Conservation (phyloP, 371 early-diverging fungal species). For the Ordospora pajunii region DNA sequence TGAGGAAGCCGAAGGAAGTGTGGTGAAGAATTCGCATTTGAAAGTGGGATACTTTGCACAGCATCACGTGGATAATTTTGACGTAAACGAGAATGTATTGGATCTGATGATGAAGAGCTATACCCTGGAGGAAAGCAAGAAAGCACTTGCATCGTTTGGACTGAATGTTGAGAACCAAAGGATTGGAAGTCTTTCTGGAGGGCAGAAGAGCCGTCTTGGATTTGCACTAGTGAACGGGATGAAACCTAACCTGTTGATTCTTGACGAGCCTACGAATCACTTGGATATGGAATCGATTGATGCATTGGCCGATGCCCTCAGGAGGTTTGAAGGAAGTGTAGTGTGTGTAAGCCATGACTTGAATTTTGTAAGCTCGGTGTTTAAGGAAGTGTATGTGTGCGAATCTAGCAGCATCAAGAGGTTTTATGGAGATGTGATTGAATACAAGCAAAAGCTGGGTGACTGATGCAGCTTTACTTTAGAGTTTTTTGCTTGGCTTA, state of each 20-base stretch:
- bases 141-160: constrained; percentile 80
- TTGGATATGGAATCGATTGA: constrained; percentile 85
- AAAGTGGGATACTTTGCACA: constrained; percentile 78
- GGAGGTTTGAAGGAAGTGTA: constrained; percentile 80
- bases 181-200: constrained; percentile 73
- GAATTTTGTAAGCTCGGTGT: constrained; percentile 72
- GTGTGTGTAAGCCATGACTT: constrained; percentile 95
- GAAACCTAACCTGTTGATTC: constrained; percentile 78
- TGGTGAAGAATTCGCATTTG: neutral
- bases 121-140: constrained; percentile 67
- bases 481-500: neutral
- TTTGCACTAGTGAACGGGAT: constrained; percentile 80
- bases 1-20: constrained; percentile 74
- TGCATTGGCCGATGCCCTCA: constrained; percentile 84
- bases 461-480: neutral
- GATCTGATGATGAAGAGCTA: constrained; percentile 78
- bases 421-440: constrained; percentile 30
- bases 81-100: constrained; percentile 72
- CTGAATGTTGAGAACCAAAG: constrained; percentile 57
- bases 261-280: constrained; percentile 95
- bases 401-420: constrained; percentile 62
- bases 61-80: constrained; percentile 83
- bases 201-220: constrained; percentile 82
- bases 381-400: constrained; percentile 85
- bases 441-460: constrained; percentile 31